phyloP scores from a whole-genome alignment of 208 protist species.

The Acanthamoeba culbertsoni region DNA sequence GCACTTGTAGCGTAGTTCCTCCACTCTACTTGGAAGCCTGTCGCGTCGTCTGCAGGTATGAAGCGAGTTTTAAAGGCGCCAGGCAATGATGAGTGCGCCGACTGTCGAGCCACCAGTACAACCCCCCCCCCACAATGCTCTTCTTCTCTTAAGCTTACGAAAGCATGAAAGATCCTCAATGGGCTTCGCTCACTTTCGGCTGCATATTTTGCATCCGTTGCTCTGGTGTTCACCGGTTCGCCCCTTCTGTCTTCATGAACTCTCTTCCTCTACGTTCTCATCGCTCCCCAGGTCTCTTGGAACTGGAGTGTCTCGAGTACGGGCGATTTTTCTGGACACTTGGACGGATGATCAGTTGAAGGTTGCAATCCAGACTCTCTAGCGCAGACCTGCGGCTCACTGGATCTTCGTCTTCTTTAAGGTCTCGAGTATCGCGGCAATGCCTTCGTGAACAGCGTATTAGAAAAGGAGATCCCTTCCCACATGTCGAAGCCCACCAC shows the following conservation, averaged over 20 bases:
- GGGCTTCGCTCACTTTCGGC: conserved; percentile 13
- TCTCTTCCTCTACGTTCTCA: neutral
- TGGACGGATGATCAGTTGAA: neutral
- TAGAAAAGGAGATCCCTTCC: neutral
- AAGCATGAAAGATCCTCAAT: neutral
- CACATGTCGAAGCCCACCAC: neutral
- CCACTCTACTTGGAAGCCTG: too few relatives aligned
- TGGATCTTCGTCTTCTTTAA: neutral
- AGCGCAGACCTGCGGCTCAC: neutral
- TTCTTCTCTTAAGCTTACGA: neutral
- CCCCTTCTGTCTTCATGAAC: too few relatives aligned
- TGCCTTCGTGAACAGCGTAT: neutral
- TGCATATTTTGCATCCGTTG: conserved; percentile 39
- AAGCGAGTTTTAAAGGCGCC: neutral
- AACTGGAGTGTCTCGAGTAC: neutral
- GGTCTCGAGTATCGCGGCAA: neutral
- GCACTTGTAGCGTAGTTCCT: too few relatives aligned
- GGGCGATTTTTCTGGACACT: neutral
- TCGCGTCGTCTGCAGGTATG: too few relatives aligned
- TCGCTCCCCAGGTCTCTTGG: neutral
- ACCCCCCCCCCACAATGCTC: neutral
- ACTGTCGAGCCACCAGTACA: neutral
- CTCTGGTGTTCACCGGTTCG: neutral
- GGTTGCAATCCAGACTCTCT: neutral
- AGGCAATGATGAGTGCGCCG: neutral